These are phyloP conservation scores for Euphrasia confusa DNA, from an alignment of 257 asterid genomes.

Conservation along the genomic window DNA sequence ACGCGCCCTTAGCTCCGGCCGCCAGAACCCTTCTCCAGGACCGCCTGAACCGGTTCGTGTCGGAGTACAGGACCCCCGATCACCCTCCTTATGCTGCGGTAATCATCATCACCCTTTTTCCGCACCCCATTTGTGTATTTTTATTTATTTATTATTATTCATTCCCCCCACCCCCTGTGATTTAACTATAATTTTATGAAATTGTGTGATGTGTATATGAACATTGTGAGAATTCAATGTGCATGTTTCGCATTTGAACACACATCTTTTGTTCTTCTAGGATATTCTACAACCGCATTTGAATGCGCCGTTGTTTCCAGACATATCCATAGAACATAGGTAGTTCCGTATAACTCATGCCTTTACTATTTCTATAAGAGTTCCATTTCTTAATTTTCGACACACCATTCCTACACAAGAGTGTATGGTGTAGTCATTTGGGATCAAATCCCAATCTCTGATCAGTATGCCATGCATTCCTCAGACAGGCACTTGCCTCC, in stretches of 20 bases:
- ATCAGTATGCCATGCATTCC: no score
- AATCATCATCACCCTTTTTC: conserved; percentile 8
- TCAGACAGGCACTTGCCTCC: no score
- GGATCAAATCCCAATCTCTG: no score
- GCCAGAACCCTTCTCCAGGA: conserved; percentile 26
- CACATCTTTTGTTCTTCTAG: no score
- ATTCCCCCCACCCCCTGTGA: neutral
- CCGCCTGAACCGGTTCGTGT: conserved; percentile 26
- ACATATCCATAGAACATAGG: no score
- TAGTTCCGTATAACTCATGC: no score
- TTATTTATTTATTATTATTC: neutral
- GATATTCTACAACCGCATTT: no score
- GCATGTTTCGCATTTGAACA: conserved; percentile 5
- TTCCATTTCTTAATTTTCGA: no score
- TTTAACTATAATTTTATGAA: neutral
- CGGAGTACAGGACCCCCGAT: conserved; percentile 35
- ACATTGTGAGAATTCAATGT: neutral
- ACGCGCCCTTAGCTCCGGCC: conserved; percentile 28
- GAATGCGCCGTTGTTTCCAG: no score
- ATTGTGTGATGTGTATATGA: neutral
- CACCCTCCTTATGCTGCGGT: conserved; percentile 57
- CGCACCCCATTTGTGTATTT: neutral
- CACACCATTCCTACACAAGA: no score
- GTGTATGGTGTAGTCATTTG: no score
- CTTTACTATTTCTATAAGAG: no score